Evolutionary conservation across 441 rosid species (phyloP).

Genomic region (Daphne laureola): DNA sequence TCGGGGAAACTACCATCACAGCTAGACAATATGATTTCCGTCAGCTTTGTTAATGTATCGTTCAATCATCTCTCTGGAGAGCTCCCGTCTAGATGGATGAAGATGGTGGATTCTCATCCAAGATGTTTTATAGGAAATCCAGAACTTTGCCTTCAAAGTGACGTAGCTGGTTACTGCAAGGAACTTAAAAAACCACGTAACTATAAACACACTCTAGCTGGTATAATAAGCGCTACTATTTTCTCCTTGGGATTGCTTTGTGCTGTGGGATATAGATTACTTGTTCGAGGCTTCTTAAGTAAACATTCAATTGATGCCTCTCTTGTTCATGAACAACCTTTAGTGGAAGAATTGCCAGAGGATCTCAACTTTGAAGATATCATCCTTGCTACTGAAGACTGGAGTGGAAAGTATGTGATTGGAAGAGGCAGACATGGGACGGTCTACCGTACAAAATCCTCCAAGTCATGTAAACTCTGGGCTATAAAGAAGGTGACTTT

Average conservation of each 20-base stretch:
- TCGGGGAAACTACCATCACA: constrained; percentile 29
- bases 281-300: constrained; percentile 15
- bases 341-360: constrained; percentile 27
- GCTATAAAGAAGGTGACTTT: constrained; percentile 31
- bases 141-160: constrained; percentile 24
- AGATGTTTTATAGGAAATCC: constrained; percentile 35
- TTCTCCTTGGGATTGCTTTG: constrained; percentile 27
- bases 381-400: constrained; percentile 28
- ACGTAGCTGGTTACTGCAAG: constrained; percentile 12
- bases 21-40: constrained; percentile 29
- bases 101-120: constrained; percentile 20
- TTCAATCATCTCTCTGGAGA: constrained; percentile 33
- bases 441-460: constrained; percentile 31
- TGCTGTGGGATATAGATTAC: constrained; percentile 17
- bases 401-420: constrained; percentile 31
- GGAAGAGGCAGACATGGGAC: constrained; percentile 51
- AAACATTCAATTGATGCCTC: constrained; percentile 15
- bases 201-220: constrained; percentile 21
- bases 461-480: constrained; percentile 19
- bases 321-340: constrained; percentile 17
- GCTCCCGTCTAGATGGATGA: constrained; percentile 25
- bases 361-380: constrained; percentile 29
- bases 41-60: constrained; percentile 32
- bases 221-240: constrained; percentile 19
- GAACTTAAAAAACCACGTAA: constrained; percentile 14